Conservation (phyloP, 768 basidiomycete genomes). For the Amanita muscaria region DNA sequence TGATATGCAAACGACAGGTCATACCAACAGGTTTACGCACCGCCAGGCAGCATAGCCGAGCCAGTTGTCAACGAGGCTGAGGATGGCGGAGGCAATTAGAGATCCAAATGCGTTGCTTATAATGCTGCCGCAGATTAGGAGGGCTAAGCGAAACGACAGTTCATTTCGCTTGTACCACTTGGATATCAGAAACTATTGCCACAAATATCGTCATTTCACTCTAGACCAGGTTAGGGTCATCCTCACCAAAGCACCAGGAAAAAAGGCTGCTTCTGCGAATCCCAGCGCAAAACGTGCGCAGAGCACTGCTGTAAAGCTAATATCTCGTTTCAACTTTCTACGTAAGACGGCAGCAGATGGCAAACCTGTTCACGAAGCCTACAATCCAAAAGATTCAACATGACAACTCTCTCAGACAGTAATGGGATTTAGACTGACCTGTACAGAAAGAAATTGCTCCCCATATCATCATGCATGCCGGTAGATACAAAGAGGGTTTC, state of each 20-base stretch:
- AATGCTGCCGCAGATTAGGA: conserved; percentile 63
- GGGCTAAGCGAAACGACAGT: conserved; percentile 58
- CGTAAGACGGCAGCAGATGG: neutral
- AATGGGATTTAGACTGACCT: no score
- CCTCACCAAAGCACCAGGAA: conserved; percentile 50
- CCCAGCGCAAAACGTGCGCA: conserved; percentile 71
- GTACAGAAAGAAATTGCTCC: conserved; percentile 44
- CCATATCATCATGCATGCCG: conserved; percentile 59
- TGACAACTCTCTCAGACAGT: no score
- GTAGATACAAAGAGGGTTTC: conserved; percentile 55
- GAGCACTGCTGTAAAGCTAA: conserved; percentile 55
- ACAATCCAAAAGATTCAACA: neutral
- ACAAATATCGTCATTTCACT: neutral
- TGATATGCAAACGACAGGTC: neutral
- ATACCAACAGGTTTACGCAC: conserved; percentile 21
- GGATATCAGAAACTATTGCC: conserved; percentile 40
- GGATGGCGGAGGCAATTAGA: conserved; percentile 67
- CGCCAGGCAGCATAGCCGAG: conserved; percentile 68
- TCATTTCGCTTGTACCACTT: conserved; percentile 71
- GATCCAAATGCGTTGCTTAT: conserved; percentile 80
- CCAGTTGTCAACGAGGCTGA: conserved; percentile 61
- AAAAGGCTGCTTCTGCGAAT: conserved; percentile 64
- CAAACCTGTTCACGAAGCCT: conserved; percentile 36
- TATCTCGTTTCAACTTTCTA: neutral
- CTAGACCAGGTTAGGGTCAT: conserved; percentile 8